phyloP scores from a whole-genome alignment of 805 yeast species.

The Candida qinlingensis region DNA sequence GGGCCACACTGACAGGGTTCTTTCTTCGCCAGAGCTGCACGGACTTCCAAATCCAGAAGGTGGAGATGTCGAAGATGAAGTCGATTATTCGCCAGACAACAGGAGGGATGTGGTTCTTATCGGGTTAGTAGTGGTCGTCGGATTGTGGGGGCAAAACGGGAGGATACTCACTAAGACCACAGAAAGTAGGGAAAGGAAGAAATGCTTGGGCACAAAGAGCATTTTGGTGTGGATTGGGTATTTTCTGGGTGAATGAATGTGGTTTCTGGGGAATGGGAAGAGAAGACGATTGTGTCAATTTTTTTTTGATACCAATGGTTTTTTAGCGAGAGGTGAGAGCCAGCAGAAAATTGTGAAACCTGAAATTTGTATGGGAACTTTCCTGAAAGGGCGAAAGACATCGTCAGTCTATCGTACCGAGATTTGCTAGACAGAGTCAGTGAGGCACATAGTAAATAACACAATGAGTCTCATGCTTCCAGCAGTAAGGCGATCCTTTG shows the following conservation, averaged over 20 bases:
- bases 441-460: too few relatives aligned
- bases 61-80: conserved; percentile 35
- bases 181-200: conserved; percentile 14
- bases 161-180: conserved; percentile 13
- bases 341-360: too few relatives aligned
- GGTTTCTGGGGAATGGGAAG: not conserved
- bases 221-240: not conserved
- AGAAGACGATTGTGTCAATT: too few relatives aligned
- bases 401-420: too few relatives aligned
- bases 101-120: conserved; percentile 36
- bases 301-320: too few relatives aligned
- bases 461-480: too few relatives aligned
- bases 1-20: conserved; percentile 42
- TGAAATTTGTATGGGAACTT: too few relatives aligned
- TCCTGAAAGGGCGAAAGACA: too few relatives aligned
- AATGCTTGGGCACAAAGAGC: conserved; percentile 10
- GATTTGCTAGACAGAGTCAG: too few relatives aligned
- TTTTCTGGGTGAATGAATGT: not conserved
- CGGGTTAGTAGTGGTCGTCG: not conserved
- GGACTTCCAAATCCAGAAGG: conserved; percentile 35
- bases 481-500: too few relatives aligned
- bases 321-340: too few relatives aligned
- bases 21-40: conserved; percentile 26
- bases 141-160: not conserved
- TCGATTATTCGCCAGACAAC: conserved; percentile 35